Percentiles rank a stretch among this genome's conserved stretches.
phyloP scores from a whole-genome alignment of 106 monocot genomes.

The Dendrobium huoshanense region DNA sequence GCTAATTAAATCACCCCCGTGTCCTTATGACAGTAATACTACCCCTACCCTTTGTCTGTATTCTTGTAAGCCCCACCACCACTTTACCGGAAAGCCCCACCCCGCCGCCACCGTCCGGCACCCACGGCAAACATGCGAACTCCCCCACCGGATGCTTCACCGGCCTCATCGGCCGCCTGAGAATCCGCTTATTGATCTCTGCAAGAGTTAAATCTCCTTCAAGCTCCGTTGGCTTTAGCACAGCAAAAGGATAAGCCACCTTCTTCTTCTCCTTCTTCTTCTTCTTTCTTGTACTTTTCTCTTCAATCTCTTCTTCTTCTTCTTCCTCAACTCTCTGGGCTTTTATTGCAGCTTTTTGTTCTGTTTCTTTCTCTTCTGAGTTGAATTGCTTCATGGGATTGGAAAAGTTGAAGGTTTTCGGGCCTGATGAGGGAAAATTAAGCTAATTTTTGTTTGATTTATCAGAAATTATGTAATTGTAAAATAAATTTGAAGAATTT shows the following conservation, averaged over 20 bases:
- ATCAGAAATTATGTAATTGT: constrained; percentile 35
- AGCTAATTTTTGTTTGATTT: background rate
- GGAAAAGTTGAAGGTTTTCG: background rate
- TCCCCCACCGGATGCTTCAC: constrained; percentile 86
- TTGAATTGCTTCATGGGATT: background rate
- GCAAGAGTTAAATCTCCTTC: constrained; percentile 53
- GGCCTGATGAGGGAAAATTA: background rate
- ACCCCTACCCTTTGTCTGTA: constrained; percentile 77
- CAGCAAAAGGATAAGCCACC: constrained; percentile 60
- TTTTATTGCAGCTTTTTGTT: too few relatives aligned
- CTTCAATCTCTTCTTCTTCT: background rate
- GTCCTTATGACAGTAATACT: constrained; percentile 91
- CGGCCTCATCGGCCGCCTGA: constrained; percentile 62
- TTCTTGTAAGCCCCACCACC: constrained; percentile 76
- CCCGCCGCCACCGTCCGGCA: constrained; percentile 19
- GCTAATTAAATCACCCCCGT: constrained; percentile 38
- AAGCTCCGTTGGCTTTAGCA: constrained; percentile 62
- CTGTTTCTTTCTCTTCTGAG: background rate
- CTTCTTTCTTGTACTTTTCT: background rate
- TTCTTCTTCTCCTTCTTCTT: constrained; percentile 20
- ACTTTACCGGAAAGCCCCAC: constrained; percentile 80
- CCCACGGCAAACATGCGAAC: constrained; percentile 48
- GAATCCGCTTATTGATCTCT: constrained; percentile 73
- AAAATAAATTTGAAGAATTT: background rate
- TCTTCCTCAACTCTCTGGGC: background rate